Conservation (phyloP, 495 filamentous ascomycete species). For the Xylaria acuta region DNA sequence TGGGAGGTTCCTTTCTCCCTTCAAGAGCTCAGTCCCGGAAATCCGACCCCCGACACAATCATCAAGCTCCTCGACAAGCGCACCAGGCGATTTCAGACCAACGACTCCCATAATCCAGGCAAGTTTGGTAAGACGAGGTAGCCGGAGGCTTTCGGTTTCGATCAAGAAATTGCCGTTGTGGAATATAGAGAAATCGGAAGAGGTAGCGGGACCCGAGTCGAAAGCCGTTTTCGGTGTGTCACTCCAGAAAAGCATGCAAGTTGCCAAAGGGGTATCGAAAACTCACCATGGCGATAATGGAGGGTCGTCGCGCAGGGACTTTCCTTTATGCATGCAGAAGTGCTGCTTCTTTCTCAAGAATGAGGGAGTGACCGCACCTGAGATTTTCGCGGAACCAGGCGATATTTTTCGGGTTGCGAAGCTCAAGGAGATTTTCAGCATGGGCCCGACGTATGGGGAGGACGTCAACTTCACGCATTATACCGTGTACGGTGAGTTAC, state of each 20-base stretch:
- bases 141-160: slow-evolving; percentile 43
- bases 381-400: slow-evolving; percentile 48
- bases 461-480: slow-evolving; percentile 47
- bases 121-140: slow-evolving; percentile 42
- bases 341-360: slow-evolving; percentile 52
- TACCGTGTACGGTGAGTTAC: slow-evolving; percentile 46
- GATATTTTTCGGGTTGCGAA: slow-evolving; percentile 41
- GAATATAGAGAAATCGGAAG: slow-evolving; percentile 28
- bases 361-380: slow-evolving; percentile 40
- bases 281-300: slow-evolving; percentile 44
- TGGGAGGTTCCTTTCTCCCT: slow-evolving; percentile 33
- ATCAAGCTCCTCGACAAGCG: slow-evolving; percentile 26
- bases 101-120: slow-evolving; percentile 36
- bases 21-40: slow-evolving; percentile 35
- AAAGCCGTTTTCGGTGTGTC: slow-evolving; percentile 48
- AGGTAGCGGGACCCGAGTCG: slow-evolving; percentile 24
- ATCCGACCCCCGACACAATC: slow-evolving; percentile 32
- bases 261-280: slow-evolving; percentile 47
- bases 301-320: slow-evolving; percentile 44
- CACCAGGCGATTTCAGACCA: slow-evolving; percentile 19
- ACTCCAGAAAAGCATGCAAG: slow-evolving; percentile 45
- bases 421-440: slow-evolving; percentile 46
- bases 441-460: slow-evolving; percentile 47
- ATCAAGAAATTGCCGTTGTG: slow-evolving; percentile 39
- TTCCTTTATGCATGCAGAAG: slow-evolving; percentile 52